Conservation (phyloP, 768 basidiomycete genomes). For the Thelephora aurantiotincta region DNA sequence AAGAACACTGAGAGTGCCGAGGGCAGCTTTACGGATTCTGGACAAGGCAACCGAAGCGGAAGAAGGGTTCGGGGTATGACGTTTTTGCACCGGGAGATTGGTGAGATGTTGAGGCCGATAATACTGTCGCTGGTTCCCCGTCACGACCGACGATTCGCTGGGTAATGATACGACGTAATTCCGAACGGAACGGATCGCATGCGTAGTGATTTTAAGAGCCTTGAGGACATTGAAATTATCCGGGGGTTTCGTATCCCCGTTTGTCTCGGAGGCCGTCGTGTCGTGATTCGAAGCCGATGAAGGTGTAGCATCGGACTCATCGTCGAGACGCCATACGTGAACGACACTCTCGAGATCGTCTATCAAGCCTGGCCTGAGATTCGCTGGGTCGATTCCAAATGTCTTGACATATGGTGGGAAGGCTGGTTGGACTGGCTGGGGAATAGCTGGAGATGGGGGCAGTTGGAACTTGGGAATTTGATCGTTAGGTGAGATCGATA, state of each 20-base stretch:
- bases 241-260: slow-evolving; percentile 6
- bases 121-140: slow-evolving; percentile 15
- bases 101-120: slow-evolving; percentile 40
- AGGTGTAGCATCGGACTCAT: slow-evolving; percentile 1
- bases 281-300: slow-evolving; percentile 7
- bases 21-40: slow-evolving; percentile 58
- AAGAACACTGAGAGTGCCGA: slow-evolving; percentile 73
- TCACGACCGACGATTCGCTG: slow-evolving; percentile 40
- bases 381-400: slow-evolving; percentile 63
- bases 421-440: slow-evolving; percentile 27
- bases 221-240: slow-evolving; percentile 46
- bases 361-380: slow-evolving; percentile 61
- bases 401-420: slow-evolving; percentile 47
- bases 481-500: slow-evolving; percentile 1
- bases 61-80: slow-evolving; percentile 18
- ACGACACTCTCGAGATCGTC: slow-evolving; percentile 57
- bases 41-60: slow-evolving; percentile 43
- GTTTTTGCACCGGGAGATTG: slow-evolving; percentile 21
- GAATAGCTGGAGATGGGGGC: slow-evolving; percentile 54
- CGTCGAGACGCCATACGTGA: slow-evolving; percentile 43
- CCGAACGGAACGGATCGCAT: slow-evolving; percentile 67
- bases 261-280: slow-evolving; percentile 11
- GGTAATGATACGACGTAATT: slow-evolving; percentile 77
- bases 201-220: slow-evolving; percentile 66
- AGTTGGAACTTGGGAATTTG: slow-evolving; percentile 39